Evolutionary conservation across 257 asterid genomes (phyloP).

Genomic region (Plantago elongata): DNA sequence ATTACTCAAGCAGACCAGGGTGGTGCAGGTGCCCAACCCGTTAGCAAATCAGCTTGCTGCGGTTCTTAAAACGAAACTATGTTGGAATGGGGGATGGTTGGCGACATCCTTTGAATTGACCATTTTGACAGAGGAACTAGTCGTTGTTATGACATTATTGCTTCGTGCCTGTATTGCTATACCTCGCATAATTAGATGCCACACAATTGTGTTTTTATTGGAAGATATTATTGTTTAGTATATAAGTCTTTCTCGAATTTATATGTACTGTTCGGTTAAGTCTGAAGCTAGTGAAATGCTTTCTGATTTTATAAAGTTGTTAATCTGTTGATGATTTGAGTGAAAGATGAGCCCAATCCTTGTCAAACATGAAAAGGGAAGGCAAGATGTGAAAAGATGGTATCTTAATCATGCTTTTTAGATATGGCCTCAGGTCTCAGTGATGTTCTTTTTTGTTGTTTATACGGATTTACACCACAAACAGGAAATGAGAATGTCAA

Average conservation of each 20-base stretch:
- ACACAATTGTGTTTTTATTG: conserved; percentile 26
- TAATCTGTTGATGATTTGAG: neutral
- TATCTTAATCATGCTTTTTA: neutral
- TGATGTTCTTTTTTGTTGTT: neutral
- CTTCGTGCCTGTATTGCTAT: conserved; percentile 31
- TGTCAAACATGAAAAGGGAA: conserved; percentile 4
- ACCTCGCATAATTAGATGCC: conserved; percentile 26
- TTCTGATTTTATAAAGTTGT: neutral
- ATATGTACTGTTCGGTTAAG: conserved; percentile 10
- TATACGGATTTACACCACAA: no score
- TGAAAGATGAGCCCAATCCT: neutral
- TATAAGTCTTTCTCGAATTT: conserved; percentile 10
- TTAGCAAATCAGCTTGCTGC: conserved; percentile 77
- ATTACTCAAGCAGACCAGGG: conserved; percentile 52
- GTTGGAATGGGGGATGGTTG: conserved; percentile 14
- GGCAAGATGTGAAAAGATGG: neutral
- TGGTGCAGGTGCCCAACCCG: conserved; percentile 42
- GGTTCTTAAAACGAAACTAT: conserved; percentile 41
- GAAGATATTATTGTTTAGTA: conserved; percentile 18
- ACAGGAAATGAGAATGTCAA: no score
- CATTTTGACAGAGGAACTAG: conserved; percentile 27
- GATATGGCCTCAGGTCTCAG: neutral
- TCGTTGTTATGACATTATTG: conserved; percentile 27
- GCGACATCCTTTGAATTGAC: conserved; percentile 20
- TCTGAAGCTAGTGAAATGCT: conserved; percentile 11